These are phyloP conservation scores for Cucurbita ficifolia DNA, from an alignment of 306 rosid species.

Conservation along the genomic window DNA sequence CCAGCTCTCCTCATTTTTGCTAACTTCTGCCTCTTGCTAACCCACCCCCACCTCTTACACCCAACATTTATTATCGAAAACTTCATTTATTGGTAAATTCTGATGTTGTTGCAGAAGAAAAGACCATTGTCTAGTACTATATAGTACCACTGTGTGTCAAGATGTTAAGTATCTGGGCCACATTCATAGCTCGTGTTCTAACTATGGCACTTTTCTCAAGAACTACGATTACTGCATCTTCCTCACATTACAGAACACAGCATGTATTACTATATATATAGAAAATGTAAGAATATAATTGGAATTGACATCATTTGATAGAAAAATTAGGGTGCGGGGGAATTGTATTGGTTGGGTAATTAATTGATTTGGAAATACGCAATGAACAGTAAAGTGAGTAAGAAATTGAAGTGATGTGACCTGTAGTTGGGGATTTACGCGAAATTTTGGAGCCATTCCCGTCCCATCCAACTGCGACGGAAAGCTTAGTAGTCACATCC, in stretches of 20 bases:
- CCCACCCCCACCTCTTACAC: background rate
- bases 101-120: background rate
- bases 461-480: background rate
- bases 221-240: background rate
- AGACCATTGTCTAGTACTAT: background rate
- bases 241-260: background rate
- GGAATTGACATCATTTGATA: background rate
- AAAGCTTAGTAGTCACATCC: constrained; percentile 8
- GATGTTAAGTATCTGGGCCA: background rate
- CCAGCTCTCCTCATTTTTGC: background rate
- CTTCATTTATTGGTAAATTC: background rate
- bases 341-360: background rate
- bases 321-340: background rate
- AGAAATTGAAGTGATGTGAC: constrained; percentile 3
- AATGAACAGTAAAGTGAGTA: background rate
- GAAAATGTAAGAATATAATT: background rate
- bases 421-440: background rate
- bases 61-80: background rate
- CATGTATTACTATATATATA: background rate
- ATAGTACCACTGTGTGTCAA: background rate
- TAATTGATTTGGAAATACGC: background rate
- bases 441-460: constrained; percentile 1
- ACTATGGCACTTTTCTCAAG: background rate
- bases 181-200: background rate
- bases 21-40: background rate